These are phyloP conservation scores for Liquidambar formosana DNA, from an alignment of 164 flowering plant genomes.

Conservation along the genomic window DNA sequence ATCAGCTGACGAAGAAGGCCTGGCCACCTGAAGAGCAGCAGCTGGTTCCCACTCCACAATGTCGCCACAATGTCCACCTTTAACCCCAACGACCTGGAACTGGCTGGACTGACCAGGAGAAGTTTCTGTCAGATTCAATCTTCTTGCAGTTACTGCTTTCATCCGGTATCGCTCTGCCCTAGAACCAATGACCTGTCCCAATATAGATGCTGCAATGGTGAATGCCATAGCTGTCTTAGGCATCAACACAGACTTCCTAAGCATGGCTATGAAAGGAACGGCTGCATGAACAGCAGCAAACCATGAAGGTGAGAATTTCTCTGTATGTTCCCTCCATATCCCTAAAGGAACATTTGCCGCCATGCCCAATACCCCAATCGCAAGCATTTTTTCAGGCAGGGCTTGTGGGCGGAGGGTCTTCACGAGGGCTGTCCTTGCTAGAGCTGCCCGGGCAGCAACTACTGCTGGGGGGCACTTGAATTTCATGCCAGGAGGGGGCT, in stretches of 20 bases:
- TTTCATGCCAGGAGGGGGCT: constrained; percentile 83
- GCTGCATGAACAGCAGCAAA: constrained; percentile 91
- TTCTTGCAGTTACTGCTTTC: constrained; percentile 43
- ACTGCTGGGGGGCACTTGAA: constrained; percentile 81
- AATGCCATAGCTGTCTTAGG: constrained; percentile 98
- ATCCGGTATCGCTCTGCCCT: constrained; percentile 87
- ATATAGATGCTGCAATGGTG: constrained; percentile 86
- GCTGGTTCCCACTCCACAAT: constrained; percentile 43
- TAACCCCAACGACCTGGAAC: constrained; percentile 24
- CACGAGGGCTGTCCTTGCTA: constrained; percentile 79
- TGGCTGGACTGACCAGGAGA: constrained; percentile 16
- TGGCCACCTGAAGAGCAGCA: constrained; percentile 29
- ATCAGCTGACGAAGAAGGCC: constrained; percentile 31
- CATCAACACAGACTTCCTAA: constrained; percentile 89
- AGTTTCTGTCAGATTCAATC: constrained; percentile 11
- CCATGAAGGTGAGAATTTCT: constrained; percentile 88
- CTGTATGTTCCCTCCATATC: constrained; percentile 87
- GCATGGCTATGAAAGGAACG: constrained; percentile 88
- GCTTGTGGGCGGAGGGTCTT: constrained; percentile 91
- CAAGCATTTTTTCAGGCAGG: constrained; percentile 79
- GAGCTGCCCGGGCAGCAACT: constrained; percentile 90
- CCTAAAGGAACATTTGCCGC: constrained; percentile 86
- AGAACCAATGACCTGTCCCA: constrained; percentile 95
- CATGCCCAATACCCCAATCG: constrained; percentile 87
- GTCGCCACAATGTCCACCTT: constrained; percentile 34